Evolutionary conservation across 1,284 basidiomycete species (phyloP).

Genomic region (Austroboletus rostrupii): DNA sequence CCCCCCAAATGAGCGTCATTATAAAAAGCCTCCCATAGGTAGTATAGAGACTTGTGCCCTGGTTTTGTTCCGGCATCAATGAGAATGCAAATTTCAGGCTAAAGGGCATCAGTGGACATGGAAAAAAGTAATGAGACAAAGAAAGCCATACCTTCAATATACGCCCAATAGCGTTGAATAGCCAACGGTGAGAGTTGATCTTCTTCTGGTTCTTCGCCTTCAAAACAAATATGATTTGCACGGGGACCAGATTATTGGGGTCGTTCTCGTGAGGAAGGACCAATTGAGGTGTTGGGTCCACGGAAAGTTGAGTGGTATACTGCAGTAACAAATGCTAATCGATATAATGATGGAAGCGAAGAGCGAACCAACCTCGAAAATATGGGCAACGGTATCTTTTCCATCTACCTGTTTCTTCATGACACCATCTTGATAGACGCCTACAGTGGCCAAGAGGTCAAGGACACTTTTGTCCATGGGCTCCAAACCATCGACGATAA

Average conservation of each 20-base stretch:
- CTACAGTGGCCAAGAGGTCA: conserved; percentile 84
- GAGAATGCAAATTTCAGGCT: conserved; percentile 89
- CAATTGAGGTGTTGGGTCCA: conserved; percentile 85
- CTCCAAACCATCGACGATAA: conserved; percentile 92
- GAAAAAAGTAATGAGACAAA: conserved; percentile 6
- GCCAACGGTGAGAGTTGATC: conserved; percentile 95
- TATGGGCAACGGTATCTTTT: conserved; percentile 88
- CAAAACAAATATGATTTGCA: conserved; percentile 92
- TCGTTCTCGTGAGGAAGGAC: conserved; percentile 88
- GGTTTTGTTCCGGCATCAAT: conserved; percentile 96
- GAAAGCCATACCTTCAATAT: conserved; percentile 58
- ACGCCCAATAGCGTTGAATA: conserved; percentile 93
- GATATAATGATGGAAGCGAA: background rate
- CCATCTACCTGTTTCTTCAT: conserved; percentile 95
- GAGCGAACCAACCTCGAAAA: conserved; percentile 68
- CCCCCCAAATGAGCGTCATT: conserved; percentile 74
- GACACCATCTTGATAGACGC: conserved; percentile 90
- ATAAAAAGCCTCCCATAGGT: conserved; percentile 93
- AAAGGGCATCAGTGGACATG: conserved; percentile 4
- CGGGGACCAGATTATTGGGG: conserved; percentile 89
- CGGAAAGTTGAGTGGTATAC: conserved; percentile 90
- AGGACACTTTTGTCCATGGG: conserved; percentile 94
- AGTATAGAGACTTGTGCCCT: conserved; percentile 94
- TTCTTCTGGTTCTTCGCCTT: conserved; percentile 98
- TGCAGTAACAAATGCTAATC: conserved; percentile 29